phyloP scores from a whole-genome alignment of 2,329 filamentous ascomycete genomes.

The Cryoendolithus antarcticus region DNA sequence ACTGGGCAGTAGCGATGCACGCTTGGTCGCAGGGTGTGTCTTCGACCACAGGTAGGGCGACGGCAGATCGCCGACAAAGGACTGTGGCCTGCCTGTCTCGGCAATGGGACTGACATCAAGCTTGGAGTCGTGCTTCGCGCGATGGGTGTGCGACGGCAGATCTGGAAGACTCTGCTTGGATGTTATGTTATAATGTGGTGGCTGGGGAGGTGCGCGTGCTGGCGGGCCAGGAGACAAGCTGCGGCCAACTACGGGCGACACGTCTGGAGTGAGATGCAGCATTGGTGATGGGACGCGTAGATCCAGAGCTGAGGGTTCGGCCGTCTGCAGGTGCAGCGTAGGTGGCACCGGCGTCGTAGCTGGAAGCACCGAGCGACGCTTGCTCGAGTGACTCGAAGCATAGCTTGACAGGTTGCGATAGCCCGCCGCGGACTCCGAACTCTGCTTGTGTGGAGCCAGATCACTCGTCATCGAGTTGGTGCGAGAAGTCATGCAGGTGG shows the following conservation, averaged over 20 bases:
- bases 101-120: constrained; percentile 1
- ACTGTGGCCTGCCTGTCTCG: constrained; percentile 11
- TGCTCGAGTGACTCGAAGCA: constrained; percentile 4
- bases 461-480: constrained; percentile 20
- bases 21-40: constrained; percentile 6
- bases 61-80: constrained; percentile 16
- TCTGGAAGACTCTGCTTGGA: background rate
- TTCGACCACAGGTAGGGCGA: constrained; percentile 8
- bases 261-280: background rate
- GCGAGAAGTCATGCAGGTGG: constrained; percentile 14
- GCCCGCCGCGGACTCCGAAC: constrained; percentile 3
- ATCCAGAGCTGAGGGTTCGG: background rate
- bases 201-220: background rate
- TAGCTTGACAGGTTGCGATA: constrained; percentile 17
- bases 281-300: background rate
- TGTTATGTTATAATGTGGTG: background rate
- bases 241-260: constrained; percentile 4
- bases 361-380: constrained; percentile 15
- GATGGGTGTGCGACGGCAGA: background rate
- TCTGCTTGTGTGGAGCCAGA: constrained; percentile 8
- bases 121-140: constrained; percentile 11
- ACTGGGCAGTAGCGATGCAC: constrained; percentile 8
- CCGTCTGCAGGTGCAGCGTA: background rate
- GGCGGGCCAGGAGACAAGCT: background rate
- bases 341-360: background rate